phyloP scores from a whole-genome alignment of 2,329 filamentous ascomycete genomes.

The Cercospora janseana region DNA sequence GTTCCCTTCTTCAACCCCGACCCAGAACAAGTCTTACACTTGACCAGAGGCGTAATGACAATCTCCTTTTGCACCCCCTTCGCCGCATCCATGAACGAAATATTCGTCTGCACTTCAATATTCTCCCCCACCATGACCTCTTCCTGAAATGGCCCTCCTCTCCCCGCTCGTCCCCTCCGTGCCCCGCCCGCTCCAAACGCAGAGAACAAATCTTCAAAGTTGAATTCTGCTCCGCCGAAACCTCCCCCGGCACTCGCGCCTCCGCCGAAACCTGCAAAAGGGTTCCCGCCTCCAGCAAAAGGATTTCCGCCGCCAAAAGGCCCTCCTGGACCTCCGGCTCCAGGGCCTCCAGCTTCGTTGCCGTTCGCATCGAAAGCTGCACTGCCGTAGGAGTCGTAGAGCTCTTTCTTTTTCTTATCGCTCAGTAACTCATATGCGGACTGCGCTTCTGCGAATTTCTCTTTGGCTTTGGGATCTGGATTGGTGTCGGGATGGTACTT shows the following conservation, averaged over 20 bases:
- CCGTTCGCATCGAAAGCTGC: slow-evolving; percentile 66
- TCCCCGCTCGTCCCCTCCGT: slow-evolving; percentile 46
- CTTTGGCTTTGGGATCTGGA: slow-evolving; percentile 89
- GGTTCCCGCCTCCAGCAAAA: slow-evolving; percentile 56
- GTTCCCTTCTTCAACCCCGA: slow-evolving; percentile 80
- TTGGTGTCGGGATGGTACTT: slow-evolving; percentile 98
- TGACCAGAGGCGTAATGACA: slow-evolving; percentile 73
- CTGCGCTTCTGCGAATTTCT: slow-evolving; percentile 91
- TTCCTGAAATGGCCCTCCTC: slow-evolving; percentile 71
- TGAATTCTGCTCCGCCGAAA: slow-evolving; percentile 63
- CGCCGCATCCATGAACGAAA: slow-evolving; percentile 94
- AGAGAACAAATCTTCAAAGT: slow-evolving; percentile 93
- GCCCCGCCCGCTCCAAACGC: slow-evolving; percentile 71
- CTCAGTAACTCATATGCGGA: slow-evolving; percentile 90
- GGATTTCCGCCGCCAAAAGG: slow-evolving; percentile 50
- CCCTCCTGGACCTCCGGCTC: slow-evolving; percentile 51
- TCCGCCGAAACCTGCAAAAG: slow-evolving; percentile 29
- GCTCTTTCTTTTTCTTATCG: slow-evolving; percentile 87
- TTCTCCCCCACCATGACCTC: slow-evolving; percentile 86
- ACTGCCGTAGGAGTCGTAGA: slow-evolving; percentile 86
- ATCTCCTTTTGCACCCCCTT: slow-evolving; percentile 90
- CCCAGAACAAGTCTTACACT: slow-evolving; percentile 80
- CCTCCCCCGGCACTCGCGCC: slow-evolving; percentile 40
- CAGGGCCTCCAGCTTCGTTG: slow-evolving; percentile 57
- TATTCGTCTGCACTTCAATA: slow-evolving; percentile 89